A percentile compares a stretch with the other conserved stretches of the same genome.
phyloP scores from a whole-genome alignment of 345 rosid species.

The Eucalyptus erythrocorys region DNA sequence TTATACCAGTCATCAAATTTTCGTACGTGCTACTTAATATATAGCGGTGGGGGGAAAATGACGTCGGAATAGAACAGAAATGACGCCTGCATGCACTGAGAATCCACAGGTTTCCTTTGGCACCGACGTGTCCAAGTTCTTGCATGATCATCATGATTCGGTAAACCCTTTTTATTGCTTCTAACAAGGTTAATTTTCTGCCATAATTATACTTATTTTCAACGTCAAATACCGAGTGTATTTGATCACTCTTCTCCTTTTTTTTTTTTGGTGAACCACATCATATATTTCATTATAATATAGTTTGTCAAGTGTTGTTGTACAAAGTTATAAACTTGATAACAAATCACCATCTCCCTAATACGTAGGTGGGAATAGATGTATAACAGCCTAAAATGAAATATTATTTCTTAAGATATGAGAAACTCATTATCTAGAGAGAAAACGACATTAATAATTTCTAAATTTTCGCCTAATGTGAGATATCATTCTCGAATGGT shows the following conservation, averaged over 20 bases:
- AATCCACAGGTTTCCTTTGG: neutral
- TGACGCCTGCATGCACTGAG: neutral
- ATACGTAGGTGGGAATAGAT: fast-evolving
- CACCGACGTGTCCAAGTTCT: neutral
- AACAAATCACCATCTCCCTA: neutral
- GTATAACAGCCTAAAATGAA: fast-evolving
- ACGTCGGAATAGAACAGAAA: neutral
- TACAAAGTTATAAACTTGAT: neutral
- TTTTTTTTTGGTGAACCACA: neutral
- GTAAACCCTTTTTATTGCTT: neutral
- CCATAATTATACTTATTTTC: neutral
- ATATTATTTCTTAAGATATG: fast-evolving
- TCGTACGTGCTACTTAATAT: neutral
- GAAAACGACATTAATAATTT: fast-evolving
- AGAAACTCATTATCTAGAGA: neutral
- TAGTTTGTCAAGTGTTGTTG: fast-evolving
- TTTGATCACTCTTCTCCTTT: neutral
- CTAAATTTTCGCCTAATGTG: fast-evolving
- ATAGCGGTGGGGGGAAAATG: neutral
- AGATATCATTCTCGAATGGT: fast-evolving
- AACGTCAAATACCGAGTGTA: neutral
- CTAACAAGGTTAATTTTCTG: neutral
- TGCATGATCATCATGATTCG: neutral
- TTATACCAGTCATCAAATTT: neutral
- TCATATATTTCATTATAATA: neutral